Base-by-base conservation (phyloP, 192 early-diverging fungal species). In the Endogone sp. region DNA sequence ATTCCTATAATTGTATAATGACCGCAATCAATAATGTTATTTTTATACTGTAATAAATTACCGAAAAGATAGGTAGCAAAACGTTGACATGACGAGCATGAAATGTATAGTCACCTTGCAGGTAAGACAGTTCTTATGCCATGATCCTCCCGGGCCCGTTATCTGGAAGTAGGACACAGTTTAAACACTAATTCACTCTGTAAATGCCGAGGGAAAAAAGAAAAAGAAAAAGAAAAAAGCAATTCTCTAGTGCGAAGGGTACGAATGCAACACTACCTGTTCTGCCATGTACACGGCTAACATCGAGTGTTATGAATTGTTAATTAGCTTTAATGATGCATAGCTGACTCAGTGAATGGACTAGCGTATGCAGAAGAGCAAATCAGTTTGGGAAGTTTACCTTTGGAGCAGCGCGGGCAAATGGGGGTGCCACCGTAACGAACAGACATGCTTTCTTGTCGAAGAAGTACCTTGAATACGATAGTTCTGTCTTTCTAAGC, bases 1-100 rank as follows among this genome's bases (percentile, higher is more conserved):
- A 87, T 70, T 87, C 83, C 37, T 49, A 49, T 44, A 13, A 8
- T 44, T 49, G 9, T 16, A 16, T 16, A 49, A 49, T 49, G 37
- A 6, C 6, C 37, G 16, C 37, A 49, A 11, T 49, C 16, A 16
- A 11, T 49, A 49, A 49, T 49, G 37, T 11, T 6, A 11, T 6
- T 1, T 49, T 49, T 6, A 6, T 16, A 49, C 16, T 0, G 37
- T 11, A 49, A 49, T 49, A 6, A 49, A 6, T 11, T 16, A 49
- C 6, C 6, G 37, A 1, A 49, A 49, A 49, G 9, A 49, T 11
- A 49, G 37, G 37, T n/a, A n/a, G 37, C 37, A 49, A 16, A 49
- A 16, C 37, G 9, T 0, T 16, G 16, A 49, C 37, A 49, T 49
- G 37, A 6, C 37, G 9, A 6, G 37, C 37, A 49, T 11, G 16